A percentile compares a stretch with the other conserved stretches of the same genome.
These are phyloP conservation scores for Ilyonectria mors-panacis DNA, from an alignment of 2,329 filamentous ascomycete genomes.

Conservation along the genomic window DNA sequence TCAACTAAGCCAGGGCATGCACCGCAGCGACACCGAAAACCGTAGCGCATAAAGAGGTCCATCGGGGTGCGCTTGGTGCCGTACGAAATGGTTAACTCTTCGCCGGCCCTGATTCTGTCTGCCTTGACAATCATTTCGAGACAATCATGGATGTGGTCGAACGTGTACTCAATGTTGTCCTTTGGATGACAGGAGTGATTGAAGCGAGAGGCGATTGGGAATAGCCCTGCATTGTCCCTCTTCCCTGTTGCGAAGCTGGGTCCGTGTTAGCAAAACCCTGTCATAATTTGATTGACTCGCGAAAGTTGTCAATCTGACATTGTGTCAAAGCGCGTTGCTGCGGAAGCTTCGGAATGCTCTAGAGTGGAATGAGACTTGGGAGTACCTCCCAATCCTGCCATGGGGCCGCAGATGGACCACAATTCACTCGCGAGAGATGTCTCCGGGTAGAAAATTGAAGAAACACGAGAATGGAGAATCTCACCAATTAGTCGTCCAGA, in stretches of 20 bases:
- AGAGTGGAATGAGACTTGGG: not conserved
- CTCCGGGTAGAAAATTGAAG: not conserved
- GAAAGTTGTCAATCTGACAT: not conserved
- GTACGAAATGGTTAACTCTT: conserved; percentile 69
- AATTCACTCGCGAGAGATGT: too few relatives aligned
- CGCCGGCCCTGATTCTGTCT: conserved; percentile 56
- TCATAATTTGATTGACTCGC: not conserved
- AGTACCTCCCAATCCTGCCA: not conserved
- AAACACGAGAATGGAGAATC: conserved; percentile 35
- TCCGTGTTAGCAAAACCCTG: conserved; percentile 3
- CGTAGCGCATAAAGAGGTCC: conserved; percentile 61
- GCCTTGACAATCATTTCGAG: conserved; percentile 60
- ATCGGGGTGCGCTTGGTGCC: conserved; percentile 52
- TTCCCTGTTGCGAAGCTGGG: conserved; percentile 49
- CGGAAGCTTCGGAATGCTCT: not conserved
- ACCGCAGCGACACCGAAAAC: conserved; percentile 68
- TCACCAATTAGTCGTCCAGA: conserved; percentile 65
- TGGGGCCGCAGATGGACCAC: too few relatives aligned
- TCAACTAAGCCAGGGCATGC: conserved; percentile 55
- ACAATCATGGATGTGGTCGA: conserved; percentile 50
- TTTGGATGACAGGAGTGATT: conserved; percentile 69
- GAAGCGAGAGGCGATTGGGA: conserved; percentile 68
- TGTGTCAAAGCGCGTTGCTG: not conserved
- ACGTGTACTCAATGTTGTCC: conserved; percentile 62
- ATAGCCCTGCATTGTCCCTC: conserved; percentile 56